Evolutionary conservation across 345 rosid species (phyloP).

Genomic region (Abelmoschus esculentus): DNA sequence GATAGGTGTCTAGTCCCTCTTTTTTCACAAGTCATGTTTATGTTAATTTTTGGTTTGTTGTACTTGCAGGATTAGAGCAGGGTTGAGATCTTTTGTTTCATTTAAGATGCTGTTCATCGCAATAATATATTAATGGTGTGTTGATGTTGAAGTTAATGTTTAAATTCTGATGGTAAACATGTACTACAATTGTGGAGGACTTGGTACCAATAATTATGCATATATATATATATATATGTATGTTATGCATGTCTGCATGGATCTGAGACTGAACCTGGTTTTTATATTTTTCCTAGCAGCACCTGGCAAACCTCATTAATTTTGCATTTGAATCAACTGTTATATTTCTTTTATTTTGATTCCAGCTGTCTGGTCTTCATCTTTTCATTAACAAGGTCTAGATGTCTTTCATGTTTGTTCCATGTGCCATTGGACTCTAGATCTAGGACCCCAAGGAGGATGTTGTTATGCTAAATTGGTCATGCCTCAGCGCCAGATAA

Average conservation of each 20-base stretch:
- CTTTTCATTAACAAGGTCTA: too few relatives aligned
- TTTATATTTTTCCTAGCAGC: background rate
- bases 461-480: too few relatives aligned
- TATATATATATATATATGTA: background rate
- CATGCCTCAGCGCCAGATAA: too few relatives aligned
- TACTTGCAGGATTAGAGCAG: slow-evolving; percentile 7
- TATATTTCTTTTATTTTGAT: background rate
- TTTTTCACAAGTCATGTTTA: background rate
- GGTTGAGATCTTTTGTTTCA: background rate
- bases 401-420: too few relatives aligned
- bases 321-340: background rate
- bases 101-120: background rate
- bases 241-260: background rate
- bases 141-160: background rate
- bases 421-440: too few relatives aligned
- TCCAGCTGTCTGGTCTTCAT: background rate
- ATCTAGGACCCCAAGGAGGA: too few relatives aligned
- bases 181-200: background rate
- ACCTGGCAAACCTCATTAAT: background rate
- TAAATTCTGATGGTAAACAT: background rate
- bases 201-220: background rate
- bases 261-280: background rate
- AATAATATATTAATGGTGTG: background rate
- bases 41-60: background rate
- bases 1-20: slow-evolving; percentile 4